Evolutionary conservation across 768 basidiomycete genomes (phyloP), one percentile per base, ranked within the genome.

Genomic region (Pleurotus tuoliensis): DNA sequence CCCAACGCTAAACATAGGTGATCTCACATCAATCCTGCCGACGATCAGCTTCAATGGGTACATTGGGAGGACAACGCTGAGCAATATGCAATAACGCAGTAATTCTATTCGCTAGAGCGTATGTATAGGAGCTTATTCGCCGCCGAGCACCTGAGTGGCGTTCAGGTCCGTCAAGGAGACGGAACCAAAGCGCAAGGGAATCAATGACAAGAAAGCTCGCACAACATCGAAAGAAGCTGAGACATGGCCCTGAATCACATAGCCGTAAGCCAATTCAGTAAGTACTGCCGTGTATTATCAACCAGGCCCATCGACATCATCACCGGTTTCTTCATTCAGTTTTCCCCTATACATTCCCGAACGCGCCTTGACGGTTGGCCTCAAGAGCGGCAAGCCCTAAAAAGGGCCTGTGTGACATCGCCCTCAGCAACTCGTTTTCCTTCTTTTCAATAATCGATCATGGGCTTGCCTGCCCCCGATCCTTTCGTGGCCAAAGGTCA

Each of bases 161-260:
- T 50, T 50, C 49, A 50, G 49, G 49, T 50, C 27, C 49, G n/a
- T 13, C n/a, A n/a, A 16, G 27, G 15, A 38, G 49, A 34, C 49
- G 49, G 49, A 50, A 50, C 25, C 34, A 50, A 50, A 50, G 16
- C 12, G 11, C 30, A 22, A 50, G 49, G n/a, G 18, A 18, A 34
- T 34, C 30, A 1, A 34, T 16, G 24, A 18, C 16, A 47, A 15
- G 46, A 25, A 16, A 47, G 24, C 38, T 50, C 49, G 38, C 49
- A 50, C 47, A 27, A 24, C 18, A 50, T 13, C 20, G 18, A 48
- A 50, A 16, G 49, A 4, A 50, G 11, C 16, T 38, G 30, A 30
- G 49, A 50, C 25, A 50, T 22, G 16, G 27, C 49, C 49, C 49
- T 50, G 49, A 50, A 50, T 34, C 49, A 30, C 4, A 38, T 9